Evolutionary conservation across 129 eudicot species (phyloP).

Genomic region (Smallanthus sonchifolius): DNA sequence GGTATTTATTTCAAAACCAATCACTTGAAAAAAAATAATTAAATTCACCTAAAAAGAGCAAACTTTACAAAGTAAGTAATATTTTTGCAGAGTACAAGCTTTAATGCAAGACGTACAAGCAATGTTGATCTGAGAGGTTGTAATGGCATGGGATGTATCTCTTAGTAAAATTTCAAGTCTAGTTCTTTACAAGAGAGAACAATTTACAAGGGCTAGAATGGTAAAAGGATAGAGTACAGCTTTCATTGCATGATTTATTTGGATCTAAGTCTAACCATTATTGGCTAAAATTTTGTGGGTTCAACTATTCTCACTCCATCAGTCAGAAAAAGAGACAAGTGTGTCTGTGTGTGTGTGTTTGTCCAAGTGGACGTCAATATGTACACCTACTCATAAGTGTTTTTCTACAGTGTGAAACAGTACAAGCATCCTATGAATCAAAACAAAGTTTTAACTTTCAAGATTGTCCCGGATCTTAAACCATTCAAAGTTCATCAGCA

Average conservation of each 20-base stretch:
- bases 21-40: neutral
- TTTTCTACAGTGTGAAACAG: conserved; percentile 13
- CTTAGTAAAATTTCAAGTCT: neutral
- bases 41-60: conserved; percentile 9
- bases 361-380: conserved; percentile 18
- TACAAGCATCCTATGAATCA: conserved; percentile 28
- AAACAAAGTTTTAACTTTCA: conserved; percentile 7
- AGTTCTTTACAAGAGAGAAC: neutral
- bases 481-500: neutral
- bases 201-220: conserved; percentile 15
- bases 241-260: conserved; percentile 17
- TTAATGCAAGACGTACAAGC: conserved; percentile 1
- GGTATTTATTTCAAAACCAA: conserved; percentile 1
- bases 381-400: neutral
- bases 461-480: neutral
- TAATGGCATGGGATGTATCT: neutral
- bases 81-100: conserved; percentile 1
- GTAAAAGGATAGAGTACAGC: conserved; percentile 4
- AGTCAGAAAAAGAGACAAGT: conserved; percentile 25
- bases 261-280: neutral
- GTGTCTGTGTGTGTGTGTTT: neutral
- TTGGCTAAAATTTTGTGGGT: neutral
- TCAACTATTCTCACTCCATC: conserved; percentile 17
- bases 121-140: neutral
- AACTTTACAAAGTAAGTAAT: neutral